Evolutionary conservation across 495 filamentous ascomycete species (phyloP).

Genomic region (Annulohypoxylon moriforme): DNA sequence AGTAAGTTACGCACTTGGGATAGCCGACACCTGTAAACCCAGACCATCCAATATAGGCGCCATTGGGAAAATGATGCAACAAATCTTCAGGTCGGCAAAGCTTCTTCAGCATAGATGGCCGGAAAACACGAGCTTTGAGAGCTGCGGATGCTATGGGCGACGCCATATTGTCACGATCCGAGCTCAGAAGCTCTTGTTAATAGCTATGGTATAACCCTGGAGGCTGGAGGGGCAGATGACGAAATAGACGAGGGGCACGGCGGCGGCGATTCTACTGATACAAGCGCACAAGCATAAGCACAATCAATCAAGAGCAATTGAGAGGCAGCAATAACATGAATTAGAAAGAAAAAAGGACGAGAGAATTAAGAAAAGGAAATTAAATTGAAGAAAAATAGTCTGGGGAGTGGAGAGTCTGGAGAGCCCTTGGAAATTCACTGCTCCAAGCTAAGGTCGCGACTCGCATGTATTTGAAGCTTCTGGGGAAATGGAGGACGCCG

Average conservation of each 20-base stretch:
- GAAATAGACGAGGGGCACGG: slow-evolving; percentile 11
- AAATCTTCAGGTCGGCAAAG: slow-evolving; percentile 82
- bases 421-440: slow-evolving; percentile 16
- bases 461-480: slow-evolving; percentile 33
- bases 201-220: background rate
- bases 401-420: slow-evolving; percentile 31
- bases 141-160: slow-evolving; percentile 72
- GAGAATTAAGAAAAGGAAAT: slow-evolving; percentile 13
- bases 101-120: slow-evolving; percentile 83
- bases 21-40: slow-evolving; percentile 94
- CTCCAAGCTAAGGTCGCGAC: slow-evolving; percentile 15
- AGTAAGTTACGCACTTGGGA: slow-evolving; percentile 73
- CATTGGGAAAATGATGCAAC: slow-evolving; percentile 82
- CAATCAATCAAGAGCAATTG: slow-evolving; percentile 1
- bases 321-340: slow-evolving; percentile 2
- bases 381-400: slow-evolving; percentile 12
- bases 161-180: slow-evolving; percentile 50
- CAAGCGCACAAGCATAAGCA: slow-evolving; percentile 1
- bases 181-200: slow-evolving; percentile 33
- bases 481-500: slow-evolving; percentile 44
- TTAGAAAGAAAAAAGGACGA: slow-evolving; percentile 1
- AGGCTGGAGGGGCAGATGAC: slow-evolving; percentile 23
- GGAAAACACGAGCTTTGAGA: slow-evolving; percentile 77
- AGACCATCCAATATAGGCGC: slow-evolving; percentile 86
- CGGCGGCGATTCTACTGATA: slow-evolving; percentile 18